These are phyloP conservation scores for Pestalotiopsis sp. DNA, from an alignment of 2,329 filamentous ascomycete genomes.

Conservation along the genomic window DNA sequence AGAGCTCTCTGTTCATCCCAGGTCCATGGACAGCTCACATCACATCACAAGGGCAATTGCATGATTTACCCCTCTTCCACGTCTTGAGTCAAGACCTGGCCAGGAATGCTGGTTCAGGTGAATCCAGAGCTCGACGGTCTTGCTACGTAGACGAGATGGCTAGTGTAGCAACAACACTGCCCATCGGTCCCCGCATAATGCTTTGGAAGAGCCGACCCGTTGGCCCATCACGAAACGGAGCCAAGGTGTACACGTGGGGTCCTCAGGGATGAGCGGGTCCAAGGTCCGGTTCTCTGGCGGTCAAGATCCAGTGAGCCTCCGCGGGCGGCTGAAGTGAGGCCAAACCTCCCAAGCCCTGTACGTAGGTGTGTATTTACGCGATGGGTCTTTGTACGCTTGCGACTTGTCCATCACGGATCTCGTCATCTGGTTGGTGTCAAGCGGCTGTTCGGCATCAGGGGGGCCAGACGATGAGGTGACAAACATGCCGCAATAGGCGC, in stretches of 20 bases:
- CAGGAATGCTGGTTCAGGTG: neutral
- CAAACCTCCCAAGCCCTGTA: neutral
- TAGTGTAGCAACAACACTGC: neutral
- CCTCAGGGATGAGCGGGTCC: neutral
- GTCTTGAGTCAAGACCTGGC: neutral
- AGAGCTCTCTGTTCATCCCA: neutral
- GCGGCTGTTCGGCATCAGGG: conserved; percentile 1
- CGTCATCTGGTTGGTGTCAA: neutral
- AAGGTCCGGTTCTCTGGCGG: neutral
- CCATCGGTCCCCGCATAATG: neutral
- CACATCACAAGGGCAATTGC: neutral
- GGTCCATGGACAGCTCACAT: neutral
- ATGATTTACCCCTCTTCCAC: conserved; percentile 1
- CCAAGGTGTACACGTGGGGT: neutral
- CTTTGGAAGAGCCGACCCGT: neutral
- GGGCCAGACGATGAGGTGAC: neutral
- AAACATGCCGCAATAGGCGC: neutral
- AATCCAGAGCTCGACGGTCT: neutral
- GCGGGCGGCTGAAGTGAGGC: neutral
- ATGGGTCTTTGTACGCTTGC: neutral
- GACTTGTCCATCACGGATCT: neutral
- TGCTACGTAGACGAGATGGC: neutral
- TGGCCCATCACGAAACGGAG: conserved; percentile 3
- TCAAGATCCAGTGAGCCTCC: conserved; percentile 1
- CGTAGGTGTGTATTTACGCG: neutral